Percentiles rank a stretch among this genome's conserved stretches.
phyloP scores from a whole-genome alignment of 345 rosid genomes.

The Eucalyptus cloeziana region DNA sequence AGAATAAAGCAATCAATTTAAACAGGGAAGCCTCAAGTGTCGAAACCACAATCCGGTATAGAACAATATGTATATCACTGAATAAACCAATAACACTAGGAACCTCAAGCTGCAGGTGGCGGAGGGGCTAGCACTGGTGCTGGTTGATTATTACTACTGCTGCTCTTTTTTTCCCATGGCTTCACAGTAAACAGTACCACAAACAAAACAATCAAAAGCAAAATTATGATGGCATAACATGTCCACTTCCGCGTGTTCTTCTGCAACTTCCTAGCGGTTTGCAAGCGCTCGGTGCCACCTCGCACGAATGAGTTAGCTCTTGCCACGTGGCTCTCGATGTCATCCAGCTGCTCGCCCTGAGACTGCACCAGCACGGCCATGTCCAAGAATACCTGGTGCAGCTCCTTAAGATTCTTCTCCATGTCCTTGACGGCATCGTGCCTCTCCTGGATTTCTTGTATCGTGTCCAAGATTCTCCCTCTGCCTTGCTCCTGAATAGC shows the following conservation, averaged over 20 bases:
- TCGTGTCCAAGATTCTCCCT: slow-evolving; percentile 63
- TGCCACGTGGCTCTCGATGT: slow-evolving; percentile 67
- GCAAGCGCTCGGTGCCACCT: slow-evolving; percentile 42
- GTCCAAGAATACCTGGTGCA: slow-evolving; percentile 74
- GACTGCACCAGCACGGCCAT: slow-evolving; percentile 82
- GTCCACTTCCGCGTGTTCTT: slow-evolving; percentile 59
- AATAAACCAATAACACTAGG: background rate
- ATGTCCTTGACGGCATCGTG: slow-evolving; percentile 77
- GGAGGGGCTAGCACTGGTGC: background rate
- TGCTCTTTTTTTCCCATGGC: slow-evolving; percentile 13
- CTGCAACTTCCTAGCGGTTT: slow-evolving; percentile 41
- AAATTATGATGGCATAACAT: slow-evolving; percentile 30
- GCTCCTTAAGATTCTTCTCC: slow-evolving; percentile 62
- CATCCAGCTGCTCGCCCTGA: slow-evolving; percentile 71
- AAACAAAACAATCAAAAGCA: slow-evolving; percentile 11
- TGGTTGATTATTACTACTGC: background rate
- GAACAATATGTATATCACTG: background rate
- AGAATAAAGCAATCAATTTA: background rate
- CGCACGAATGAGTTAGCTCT: slow-evolving; percentile 59
- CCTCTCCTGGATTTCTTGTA: slow-evolving; percentile 75
- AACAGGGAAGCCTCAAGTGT: background rate
- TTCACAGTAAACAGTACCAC: slow-evolving; percentile 13
- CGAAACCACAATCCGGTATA: background rate
- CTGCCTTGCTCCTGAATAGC: slow-evolving; percentile 85
- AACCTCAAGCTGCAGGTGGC: background rate